These are phyloP conservation scores for Roridomyces roridus DNA, from an alignment of 768 basidiomycete species.

Conservation along the genomic window DNA sequence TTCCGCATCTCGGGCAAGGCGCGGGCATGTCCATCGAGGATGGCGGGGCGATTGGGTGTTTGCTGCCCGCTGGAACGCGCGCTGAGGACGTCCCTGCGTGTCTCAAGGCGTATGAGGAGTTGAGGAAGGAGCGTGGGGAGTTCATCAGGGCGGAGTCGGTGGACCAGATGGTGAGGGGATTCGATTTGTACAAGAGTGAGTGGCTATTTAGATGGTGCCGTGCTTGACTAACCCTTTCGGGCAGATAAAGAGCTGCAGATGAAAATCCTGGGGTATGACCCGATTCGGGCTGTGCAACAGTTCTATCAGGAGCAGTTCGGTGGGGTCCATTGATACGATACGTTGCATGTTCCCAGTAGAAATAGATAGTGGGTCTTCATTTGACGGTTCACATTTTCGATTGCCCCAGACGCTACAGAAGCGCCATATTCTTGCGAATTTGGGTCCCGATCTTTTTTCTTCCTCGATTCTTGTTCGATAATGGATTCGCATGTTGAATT, in stretches of 20 bases:
- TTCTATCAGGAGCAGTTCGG: background rate
- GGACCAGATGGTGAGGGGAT: background rate
- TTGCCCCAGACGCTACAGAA: no score
- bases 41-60: background rate
- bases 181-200: background rate
- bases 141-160: background rate
- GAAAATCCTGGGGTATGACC: background rate
- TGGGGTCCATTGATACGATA: background rate
- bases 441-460: no score
- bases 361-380: no score
- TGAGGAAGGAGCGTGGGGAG: conserved; percentile 7
- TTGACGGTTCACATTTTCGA: no score
- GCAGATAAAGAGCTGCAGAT: background rate
- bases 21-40: conserved; percentile 33
- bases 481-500: no score
- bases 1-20: conserved; percentile 29
- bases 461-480: no score
- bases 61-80: conserved; percentile 6
- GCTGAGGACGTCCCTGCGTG: background rate
- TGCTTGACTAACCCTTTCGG: no score
- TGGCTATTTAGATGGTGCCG: background rate
- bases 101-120: background rate
- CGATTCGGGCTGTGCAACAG: background rate
- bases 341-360: no score
- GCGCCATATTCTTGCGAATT: no score